Base-by-base conservation (phyloP, 257 asterid genomes). In the Rhazya stricta region DNA sequence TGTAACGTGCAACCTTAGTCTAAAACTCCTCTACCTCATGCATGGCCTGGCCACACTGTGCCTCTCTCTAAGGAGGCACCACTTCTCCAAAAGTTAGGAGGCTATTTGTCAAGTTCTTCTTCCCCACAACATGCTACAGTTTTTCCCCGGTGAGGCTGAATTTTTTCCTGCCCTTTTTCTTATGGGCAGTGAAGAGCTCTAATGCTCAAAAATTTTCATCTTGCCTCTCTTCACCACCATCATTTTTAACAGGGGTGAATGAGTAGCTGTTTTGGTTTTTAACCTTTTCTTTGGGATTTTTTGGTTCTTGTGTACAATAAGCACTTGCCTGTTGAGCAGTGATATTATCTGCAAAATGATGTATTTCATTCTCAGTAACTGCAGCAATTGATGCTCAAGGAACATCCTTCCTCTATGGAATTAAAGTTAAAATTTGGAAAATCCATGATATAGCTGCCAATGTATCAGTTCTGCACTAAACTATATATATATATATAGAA, bases 251-350 rank as follows among this genome's bases (percentile, higher is more conserved):
- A 16, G 65, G 78, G 74, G 75, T 53, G 83, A 37, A 32, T 57
- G 72, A 79, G 80, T 62, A 58, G 68, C n/a, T 60, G 50, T 71
- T 53, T 32, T 41, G 62, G 78, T 70, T 74, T 58, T 76, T 2
- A 41, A 62, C 43, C 51, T 66, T 6, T 51, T 56, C 2, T 6
- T 13, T 30, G 74, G 74, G 30, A 39, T 30, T 41, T 21, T 27
- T 29, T 19, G 32, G 32, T 67, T 67, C 0, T 66, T 34, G 10
- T 66, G 37, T 61, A 45, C 6, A 46, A 74, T 50, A 62, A 74
- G 50, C 25, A 19, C 8, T 46, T 9, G 50, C 41, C 30, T 25
- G 41, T 73, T 54, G 32, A 56, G 56, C 42, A 23, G 76, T 72
- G 34, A 23, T 11, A 71, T 48, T 54, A 10, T 8, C 13, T 23